These are phyloP conservation scores for Rosa rugosa DNA, from an alignment of 306 rosid genomes.

Conservation along the genomic window DNA sequence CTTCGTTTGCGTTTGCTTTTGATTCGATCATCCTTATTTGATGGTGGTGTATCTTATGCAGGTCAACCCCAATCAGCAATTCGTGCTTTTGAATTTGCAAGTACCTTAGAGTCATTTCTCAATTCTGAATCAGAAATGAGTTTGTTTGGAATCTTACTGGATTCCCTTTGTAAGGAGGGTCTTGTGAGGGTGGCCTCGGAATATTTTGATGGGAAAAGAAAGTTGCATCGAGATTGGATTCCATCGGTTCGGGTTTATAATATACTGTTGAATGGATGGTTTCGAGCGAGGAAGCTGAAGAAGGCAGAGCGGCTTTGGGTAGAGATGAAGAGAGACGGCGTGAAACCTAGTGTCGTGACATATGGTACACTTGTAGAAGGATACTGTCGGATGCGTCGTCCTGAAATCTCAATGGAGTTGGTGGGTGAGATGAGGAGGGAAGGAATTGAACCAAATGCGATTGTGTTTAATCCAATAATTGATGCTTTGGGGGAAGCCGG, in stretches of 20 bases:
- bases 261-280: constrained; percentile 78
- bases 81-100: constrained; percentile 71
- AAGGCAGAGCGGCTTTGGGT: constrained; percentile 78
- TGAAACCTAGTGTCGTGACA: constrained; percentile 80
- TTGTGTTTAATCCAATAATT: constrained; percentile 78
- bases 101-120: constrained; percentile 36
- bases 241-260: constrained; percentile 69
- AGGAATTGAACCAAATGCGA: constrained; percentile 71
- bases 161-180: constrained; percentile 89
- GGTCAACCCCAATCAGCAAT: constrained; percentile 54
- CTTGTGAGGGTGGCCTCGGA: constrained; percentile 45
- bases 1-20: background rate
- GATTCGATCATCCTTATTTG: background rate
- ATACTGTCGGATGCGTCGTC: constrained; percentile 73
- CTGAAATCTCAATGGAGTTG: constrained; percentile 68
- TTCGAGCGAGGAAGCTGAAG: constrained; percentile 73
- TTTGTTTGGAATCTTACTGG: constrained; percentile 75
- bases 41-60: constrained; percentile 26
- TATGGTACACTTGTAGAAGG: constrained; percentile 93
- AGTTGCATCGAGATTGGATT: constrained; percentile 28
- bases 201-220: constrained; percentile 38
- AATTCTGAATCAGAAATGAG: constrained; percentile 49
- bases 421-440: constrained; percentile 65
- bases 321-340: constrained; percentile 71
- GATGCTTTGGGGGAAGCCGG: constrained; percentile 83